These are phyloP conservation scores for Eutrema japonicum DNA, from an alignment of 345 rosid species.

Conservation along the genomic window DNA sequence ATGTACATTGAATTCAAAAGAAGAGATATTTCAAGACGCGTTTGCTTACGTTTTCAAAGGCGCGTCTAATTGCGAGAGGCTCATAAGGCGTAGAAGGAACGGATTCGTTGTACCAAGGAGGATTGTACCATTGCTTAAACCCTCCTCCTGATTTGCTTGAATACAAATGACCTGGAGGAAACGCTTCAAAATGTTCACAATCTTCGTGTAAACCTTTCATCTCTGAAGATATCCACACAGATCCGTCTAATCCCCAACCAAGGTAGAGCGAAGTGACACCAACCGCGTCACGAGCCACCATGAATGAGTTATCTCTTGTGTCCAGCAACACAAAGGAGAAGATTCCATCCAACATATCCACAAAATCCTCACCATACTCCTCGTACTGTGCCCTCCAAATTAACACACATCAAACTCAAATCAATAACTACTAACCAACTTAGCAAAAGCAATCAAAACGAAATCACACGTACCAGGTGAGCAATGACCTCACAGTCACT, in stretches of 20 bases:
- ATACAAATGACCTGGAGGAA: slow-evolving; percentile 92
- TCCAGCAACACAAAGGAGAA: slow-evolving; percentile 93
- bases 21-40: background rate
- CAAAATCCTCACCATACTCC: slow-evolving; percentile 81
- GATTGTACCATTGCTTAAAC: slow-evolving; percentile 82
- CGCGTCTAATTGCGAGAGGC: slow-evolving; percentile 66
- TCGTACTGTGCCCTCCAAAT: slow-evolving; percentile 58
- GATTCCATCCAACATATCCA: slow-evolving; percentile 91
- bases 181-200: slow-evolving; percentile 83
- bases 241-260: slow-evolving; percentile 97
- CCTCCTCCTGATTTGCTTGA: slow-evolving; percentile 83
- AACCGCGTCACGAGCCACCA: slow-evolving; percentile 92
- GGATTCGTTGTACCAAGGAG: slow-evolving; percentile 76
- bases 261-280: slow-evolving; percentile 93
- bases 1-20: background rate
- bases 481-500: slow-evolving; percentile 97
- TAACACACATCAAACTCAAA: slow-evolving; percentile 15
- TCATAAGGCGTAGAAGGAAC: slow-evolving; percentile 79
- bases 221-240: slow-evolving; percentile 86
- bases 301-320: slow-evolving; percentile 77
- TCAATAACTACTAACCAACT: background rate
- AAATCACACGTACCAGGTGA: slow-evolving; percentile 64
- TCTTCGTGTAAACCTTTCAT: slow-evolving; percentile 89
- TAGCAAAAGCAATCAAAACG: background rate
- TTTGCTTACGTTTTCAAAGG: slow-evolving; percentile 72